Evolutionary conservation across 2,329 filamentous ascomycete species (phyloP), one percentile per base, ranked within the genome.

Genomic region (Fusarium succisae): DNA sequence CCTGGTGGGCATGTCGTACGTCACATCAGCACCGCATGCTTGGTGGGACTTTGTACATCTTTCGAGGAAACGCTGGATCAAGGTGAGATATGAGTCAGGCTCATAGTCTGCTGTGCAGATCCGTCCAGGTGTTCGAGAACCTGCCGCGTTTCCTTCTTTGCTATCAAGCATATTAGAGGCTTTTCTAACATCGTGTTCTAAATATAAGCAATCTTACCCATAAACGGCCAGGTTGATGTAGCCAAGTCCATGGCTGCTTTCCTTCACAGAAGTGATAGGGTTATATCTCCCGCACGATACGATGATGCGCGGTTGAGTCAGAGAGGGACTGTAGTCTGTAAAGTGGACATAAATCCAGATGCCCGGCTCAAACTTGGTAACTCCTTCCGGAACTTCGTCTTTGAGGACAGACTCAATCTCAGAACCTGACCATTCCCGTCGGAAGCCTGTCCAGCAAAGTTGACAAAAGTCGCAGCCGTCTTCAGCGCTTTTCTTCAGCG

Each of bases 341-440:
- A 69, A 62, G n/a, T 68, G 53, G 7, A 57, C 48, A 22, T 68
- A 68, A 17, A 69, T 62, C 63, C 66, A 69, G 7, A 68, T 68
- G 0, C 30, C 24, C 0, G 55, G 63, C 13, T 69, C 66, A 38
- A 62, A 68, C 10, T 47, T 54, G 1, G 39, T 43, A 4, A 62
- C 43, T 0, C 38, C 50, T 22, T 67, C 43, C 3, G 63, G 63
- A 11, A 30, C 38, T n/a, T 56, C 14, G 2, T 13, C 32, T 2
- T 38, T 43, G 7, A 69, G 63, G 7, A 62, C 26, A 37, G 32
- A 35, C n/a, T 56, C 28, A 8, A 68, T 63, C 15, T 69, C 20
- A 3, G 37, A 35, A 13, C 2, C 3, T 5, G n/a, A 17, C 66
- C 66, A 69, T 30, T 67, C 55, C 2, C 17, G 22, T 22, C 13